A percentile compares a stretch with the other conserved stretches of the same genome.
phyloP scores from a whole-genome alignment of 2,329 filamentous ascomycete genomes.

The Epichloe scottii region DNA sequence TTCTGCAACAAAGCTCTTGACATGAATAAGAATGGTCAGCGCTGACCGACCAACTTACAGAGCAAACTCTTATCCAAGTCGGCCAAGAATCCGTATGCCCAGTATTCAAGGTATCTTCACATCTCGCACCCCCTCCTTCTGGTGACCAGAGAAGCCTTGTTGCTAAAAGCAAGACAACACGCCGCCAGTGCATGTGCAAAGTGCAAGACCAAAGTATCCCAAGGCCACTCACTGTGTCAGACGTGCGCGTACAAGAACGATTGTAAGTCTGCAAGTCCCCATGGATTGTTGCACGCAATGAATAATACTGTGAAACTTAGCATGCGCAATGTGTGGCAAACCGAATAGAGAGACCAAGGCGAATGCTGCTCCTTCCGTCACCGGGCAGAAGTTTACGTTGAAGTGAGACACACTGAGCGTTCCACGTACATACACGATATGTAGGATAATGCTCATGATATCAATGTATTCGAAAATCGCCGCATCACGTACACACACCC shows the following conservation, averaged over 20 bases:
- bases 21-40: too few relatives aligned
- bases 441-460: neutral
- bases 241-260: constrained; percentile 51
- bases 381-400: constrained; percentile 49
- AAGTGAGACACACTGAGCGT: constrained; percentile 30
- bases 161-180: neutral
- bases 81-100: constrained; percentile 54
- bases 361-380: constrained; percentile 36
- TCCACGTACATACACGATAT: neutral
- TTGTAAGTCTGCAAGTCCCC: constrained; percentile 26
- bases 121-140: too few relatives aligned
- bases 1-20: too few relatives aligned
- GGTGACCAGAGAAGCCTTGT: too few relatives aligned
- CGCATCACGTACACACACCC: neutral
- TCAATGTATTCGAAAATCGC: too few relatives aligned
- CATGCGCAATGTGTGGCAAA: constrained; percentile 53
- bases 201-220: constrained; percentile 52
- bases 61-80: constrained; percentile 52
- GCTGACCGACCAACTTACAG: constrained; percentile 19
- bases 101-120: constrained; percentile 34
- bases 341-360: constrained; percentile 36
- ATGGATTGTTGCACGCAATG: too few relatives aligned
- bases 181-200: constrained; percentile 38
- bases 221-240: constrained; percentile 48
- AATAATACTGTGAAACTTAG: constrained; percentile 21